These are phyloP conservation scores for Penicillium salamii DNA, from an alignment of 495 filamentous ascomycete species.

Conservation along the genomic window DNA sequence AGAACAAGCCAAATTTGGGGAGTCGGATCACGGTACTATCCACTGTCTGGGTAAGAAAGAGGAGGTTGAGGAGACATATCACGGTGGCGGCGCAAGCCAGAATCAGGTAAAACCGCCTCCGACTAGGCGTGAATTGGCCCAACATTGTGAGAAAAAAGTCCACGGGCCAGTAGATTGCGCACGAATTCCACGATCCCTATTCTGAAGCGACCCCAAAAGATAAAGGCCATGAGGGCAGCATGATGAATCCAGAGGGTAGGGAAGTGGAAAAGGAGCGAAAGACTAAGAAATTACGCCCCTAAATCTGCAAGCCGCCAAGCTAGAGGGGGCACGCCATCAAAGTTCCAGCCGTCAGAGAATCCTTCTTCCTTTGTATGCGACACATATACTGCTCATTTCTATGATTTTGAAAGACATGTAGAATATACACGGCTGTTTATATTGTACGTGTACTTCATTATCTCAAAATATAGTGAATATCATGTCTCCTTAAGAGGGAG, in stretches of 20 bases:
- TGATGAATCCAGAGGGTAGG: not conserved
- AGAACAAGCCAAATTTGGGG: constrained; percentile 5
- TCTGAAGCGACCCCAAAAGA: not conserved
- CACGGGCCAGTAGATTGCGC: not conserved
- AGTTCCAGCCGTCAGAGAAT: not conserved
- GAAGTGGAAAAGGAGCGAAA: not conserved
- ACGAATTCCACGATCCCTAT: not conserved
- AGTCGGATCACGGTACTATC: constrained; percentile 9
- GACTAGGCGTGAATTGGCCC: constrained; percentile 12
- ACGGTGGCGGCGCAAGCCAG: constrained; percentile 9
- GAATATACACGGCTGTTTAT: too few species aligned
- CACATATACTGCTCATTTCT: too few species aligned
- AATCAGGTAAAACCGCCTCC: constrained; percentile 14
- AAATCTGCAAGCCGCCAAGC: not conserved
- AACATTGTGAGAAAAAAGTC: constrained; percentile 13
- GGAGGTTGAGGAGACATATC: constrained; percentile 15
- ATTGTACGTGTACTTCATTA: not conserved
- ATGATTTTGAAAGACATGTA: too few species aligned
- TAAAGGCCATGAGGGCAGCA: constrained; percentile 3
- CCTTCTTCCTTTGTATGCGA: too few species aligned
- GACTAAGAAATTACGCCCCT: not conserved
- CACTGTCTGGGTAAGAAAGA: constrained; percentile 10
- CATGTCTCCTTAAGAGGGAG: not conserved
- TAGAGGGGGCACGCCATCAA: not conserved
- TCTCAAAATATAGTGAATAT: too few species aligned